These are phyloP conservation scores for Trametopsis cervina DNA, from an alignment of 768 basidiomycete genomes.

Conservation along the genomic window DNA sequence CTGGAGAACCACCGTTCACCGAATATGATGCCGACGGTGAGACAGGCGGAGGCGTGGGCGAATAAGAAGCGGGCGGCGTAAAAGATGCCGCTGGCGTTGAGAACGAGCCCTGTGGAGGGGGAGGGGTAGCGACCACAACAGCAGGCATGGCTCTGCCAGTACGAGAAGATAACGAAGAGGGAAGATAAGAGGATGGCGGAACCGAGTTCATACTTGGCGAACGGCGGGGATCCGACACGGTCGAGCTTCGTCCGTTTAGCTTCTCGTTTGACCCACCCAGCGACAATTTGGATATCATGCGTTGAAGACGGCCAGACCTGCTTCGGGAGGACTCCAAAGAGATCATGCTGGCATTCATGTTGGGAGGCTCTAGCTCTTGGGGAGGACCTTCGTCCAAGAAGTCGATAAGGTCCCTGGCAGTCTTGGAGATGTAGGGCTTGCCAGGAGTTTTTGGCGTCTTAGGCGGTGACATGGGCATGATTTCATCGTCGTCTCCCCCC, in stretches of 20 bases:
- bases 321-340: conserved; percentile 30
- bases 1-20: not conserved
- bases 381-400: conserved; percentile 55
- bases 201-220: conserved; percentile 10
- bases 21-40: not conserved
- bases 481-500: conserved; percentile 62
- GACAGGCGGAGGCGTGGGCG: not conserved
- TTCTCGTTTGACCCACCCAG: conserved; percentile 28
- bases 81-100: not conserved
- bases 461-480: conserved; percentile 10
- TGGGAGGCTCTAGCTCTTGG: conserved; percentile 26
- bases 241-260: conserved; percentile 24
- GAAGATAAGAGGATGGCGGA: conserved; percentile 19
- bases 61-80: too few relatives aligned
- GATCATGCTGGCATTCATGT: conserved; percentile 35
- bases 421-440: conserved; percentile 32
- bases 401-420: conserved; percentile 45
- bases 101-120: conserved; percentile 15
- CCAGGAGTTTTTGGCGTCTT: not conserved
- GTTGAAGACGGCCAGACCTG: conserved; percentile 56
- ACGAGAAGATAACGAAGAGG: conserved; percentile 1
- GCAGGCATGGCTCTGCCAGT: conserved; percentile 20
- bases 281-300: conserved; percentile 78
- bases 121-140: conserved; percentile 24
- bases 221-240: conserved; percentile 20